A percentile compares a stretch with the other conserved stretches of the same genome.
phyloP scores from a whole-genome alignment of 495 filamentous ascomycete species.

The Glutinoglossum americanum region DNA sequence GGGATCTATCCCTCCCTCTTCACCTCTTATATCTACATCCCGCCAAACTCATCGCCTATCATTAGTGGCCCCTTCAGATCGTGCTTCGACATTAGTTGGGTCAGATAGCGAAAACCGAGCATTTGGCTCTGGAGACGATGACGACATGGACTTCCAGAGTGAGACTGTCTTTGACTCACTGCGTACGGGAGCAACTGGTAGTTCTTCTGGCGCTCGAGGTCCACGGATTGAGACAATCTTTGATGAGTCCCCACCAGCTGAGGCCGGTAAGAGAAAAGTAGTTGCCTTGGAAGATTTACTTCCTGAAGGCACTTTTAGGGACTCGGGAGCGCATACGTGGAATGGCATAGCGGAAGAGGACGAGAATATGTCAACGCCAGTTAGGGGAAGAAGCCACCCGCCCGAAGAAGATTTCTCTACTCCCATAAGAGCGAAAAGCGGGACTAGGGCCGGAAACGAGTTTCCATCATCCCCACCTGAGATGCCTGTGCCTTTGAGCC shows the following conservation, averaged over 20 bases:
- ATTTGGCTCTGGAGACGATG: conserved; percentile 58
- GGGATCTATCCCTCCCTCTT: neutral
- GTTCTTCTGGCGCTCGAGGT: conserved; percentile 25
- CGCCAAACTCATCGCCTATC: conserved; percentile 3
- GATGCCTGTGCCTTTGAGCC: neutral
- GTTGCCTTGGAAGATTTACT: conserved; percentile 32
- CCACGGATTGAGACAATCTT: conserved; percentile 71
- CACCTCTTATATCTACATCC: neutral
- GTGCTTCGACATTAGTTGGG: conserved; percentile 57
- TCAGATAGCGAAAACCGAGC: conserved; percentile 64
- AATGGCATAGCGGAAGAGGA: conserved; percentile 45
- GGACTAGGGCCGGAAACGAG: neutral
- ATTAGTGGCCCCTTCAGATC: conserved; percentile 37
- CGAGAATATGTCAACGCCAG: conserved; percentile 34
- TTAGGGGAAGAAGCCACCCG: conserved; percentile 14
- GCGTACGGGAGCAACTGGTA: conserved; percentile 33
- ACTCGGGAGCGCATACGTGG: conserved; percentile 16
- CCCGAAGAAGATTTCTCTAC: conserved; percentile 7
- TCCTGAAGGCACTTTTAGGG: conserved; percentile 23
- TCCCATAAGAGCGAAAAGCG: neutral
- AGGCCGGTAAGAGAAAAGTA: conserved; percentile 32
- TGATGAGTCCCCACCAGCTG: conserved; percentile 43
- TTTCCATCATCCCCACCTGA: conserved; percentile 7
- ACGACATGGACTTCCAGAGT: conserved; percentile 68
- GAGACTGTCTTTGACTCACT: conserved; percentile 85